Evolutionary conservation across 2,329 filamentous ascomycete genomes (phyloP).

Genomic region (Fusarium sp.): DNA sequence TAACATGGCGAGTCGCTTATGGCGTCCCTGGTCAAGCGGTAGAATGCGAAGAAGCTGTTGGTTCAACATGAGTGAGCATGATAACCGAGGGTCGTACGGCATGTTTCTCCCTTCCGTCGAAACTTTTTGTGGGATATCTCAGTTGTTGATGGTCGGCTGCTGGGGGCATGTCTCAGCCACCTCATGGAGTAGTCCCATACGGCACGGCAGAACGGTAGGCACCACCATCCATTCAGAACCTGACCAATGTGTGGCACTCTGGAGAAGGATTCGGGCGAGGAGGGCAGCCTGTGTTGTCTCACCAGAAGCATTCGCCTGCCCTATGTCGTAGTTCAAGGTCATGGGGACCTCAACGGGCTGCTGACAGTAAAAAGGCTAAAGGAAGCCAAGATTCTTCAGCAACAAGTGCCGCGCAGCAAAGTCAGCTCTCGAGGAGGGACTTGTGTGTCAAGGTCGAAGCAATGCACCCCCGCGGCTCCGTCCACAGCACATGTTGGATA

Average conservation of each 20-base stretch:
- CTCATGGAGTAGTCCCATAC: slow-evolving; percentile 5
- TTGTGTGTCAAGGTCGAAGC: not conserved
- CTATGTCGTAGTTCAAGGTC: not conserved
- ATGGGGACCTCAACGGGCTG: not conserved
- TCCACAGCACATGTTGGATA: not conserved
- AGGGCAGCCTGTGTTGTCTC: slow-evolving; percentile 1
- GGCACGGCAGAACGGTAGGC: not conserved
- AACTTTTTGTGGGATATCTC: slow-evolving; percentile 14
- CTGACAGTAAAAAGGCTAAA: not conserved
- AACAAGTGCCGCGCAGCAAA: not conserved
- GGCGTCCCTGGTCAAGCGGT: not conserved
- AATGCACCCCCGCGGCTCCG: slow-evolving; percentile 2
- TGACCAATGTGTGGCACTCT: not conserved
- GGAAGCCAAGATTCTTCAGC: slow-evolving; percentile 1
- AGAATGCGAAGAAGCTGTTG: not conserved
- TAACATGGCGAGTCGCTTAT: not conserved
- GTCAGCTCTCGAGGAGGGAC: not conserved
- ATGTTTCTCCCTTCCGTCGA: slow-evolving; percentile 12
- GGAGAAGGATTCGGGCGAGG: not conserved
- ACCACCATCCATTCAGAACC: slow-evolving; percentile 11
- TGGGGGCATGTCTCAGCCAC: slow-evolving; percentile 14
- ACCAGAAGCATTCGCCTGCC: not conserved
- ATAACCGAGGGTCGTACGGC: slow-evolving; percentile 7
- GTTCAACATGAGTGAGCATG: not conserved
- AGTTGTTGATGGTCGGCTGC: slow-evolving; percentile 14